phyloP scores from a whole-genome alignment of 306 rosid genomes.

The Quercus bicolor region DNA sequence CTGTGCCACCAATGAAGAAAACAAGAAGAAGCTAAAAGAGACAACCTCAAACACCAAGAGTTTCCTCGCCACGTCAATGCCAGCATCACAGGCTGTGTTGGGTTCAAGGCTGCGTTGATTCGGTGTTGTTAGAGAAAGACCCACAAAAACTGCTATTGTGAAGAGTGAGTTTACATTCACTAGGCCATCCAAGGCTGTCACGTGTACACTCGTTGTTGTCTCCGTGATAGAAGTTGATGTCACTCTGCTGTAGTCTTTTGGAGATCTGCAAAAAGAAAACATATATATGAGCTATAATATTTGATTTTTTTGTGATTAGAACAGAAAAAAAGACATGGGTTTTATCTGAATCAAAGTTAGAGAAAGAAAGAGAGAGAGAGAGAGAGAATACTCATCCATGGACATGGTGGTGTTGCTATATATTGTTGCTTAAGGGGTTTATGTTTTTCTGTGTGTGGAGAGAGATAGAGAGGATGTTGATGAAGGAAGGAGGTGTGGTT shows the following conservation, averaged over 20 bases:
- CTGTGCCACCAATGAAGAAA: constrained; percentile 77
- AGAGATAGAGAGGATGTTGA: too few species aligned
- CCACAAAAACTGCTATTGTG: constrained; percentile 95
- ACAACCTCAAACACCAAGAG: constrained; percentile 82
- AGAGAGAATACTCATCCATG: too few species aligned
- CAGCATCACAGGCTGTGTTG: constrained; percentile 69
- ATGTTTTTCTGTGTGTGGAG: too few species aligned
- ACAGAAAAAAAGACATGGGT: too few species aligned
- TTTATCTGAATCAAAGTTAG: too few species aligned
- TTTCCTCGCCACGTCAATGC: constrained; percentile 55
- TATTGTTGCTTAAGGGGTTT: too few species aligned
- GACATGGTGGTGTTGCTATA: too few species aligned
- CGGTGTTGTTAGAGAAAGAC: constrained; percentile 64
- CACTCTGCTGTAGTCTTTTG: constrained; percentile 33
- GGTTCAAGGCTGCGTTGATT: constrained; percentile 58
- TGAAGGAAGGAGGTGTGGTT: too few species aligned
- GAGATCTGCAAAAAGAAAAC: constrained; percentile 45
- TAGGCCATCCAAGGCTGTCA: constrained; percentile 80
- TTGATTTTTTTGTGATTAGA: too few species aligned
- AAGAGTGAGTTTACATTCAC: constrained; percentile 91
- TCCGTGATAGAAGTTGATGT: constrained; percentile 22
- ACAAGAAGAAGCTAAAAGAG: constrained; percentile 89
- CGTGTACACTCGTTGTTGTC: constrained; percentile 76
- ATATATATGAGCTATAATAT: too few species aligned
- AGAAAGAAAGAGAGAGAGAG: too few species aligned